Conservation (phyloP, 257 asterid genomes). For the Handroanthus guayacan region DNA sequence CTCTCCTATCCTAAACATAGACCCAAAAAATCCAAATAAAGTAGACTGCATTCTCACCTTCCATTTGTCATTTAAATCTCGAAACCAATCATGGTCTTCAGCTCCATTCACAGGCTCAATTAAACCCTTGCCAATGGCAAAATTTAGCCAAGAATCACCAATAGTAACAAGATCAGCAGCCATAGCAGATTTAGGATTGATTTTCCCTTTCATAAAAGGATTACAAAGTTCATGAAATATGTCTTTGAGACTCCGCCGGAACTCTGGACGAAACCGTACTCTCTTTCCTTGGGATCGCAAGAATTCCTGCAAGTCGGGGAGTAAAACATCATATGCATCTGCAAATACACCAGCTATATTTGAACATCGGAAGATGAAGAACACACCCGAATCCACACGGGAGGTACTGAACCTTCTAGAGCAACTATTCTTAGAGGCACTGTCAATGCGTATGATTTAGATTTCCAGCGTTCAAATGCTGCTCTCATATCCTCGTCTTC, state of each 20-base stretch:
- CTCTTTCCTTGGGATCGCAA: conserved; percentile 86
- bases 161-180: conserved; percentile 82
- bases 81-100: conserved; percentile 84
- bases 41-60: conserved; percentile 58
- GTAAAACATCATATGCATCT: conserved; percentile 28
- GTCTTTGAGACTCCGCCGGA: conserved; percentile 67
- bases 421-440: conserved; percentile 87
- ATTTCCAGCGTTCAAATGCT: conserved; percentile 84
- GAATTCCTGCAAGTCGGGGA: conserved; percentile 64
- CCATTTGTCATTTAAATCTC: conserved; percentile 72
- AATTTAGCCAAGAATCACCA: conserved; percentile 91
- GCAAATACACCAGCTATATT: background rate
- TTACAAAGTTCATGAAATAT: conserved; percentile 72
- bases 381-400: conserved; percentile 82
- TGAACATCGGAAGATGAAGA: conserved; percentile 12
- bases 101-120: conserved; percentile 76
- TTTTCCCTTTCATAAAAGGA: conserved; percentile 55
- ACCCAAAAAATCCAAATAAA: conserved; percentile 17
- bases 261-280: conserved; percentile 63
- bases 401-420: conserved; percentile 78
- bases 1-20: background rate
- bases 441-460: conserved; percentile 79
- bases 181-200: conserved; percentile 63
- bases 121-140: conserved; percentile 72
- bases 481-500: conserved; percentile 64